phyloP scores from a whole-genome alignment of 2,329 filamentous ascomycete species.

The Curvularia verruculosa region DNA sequence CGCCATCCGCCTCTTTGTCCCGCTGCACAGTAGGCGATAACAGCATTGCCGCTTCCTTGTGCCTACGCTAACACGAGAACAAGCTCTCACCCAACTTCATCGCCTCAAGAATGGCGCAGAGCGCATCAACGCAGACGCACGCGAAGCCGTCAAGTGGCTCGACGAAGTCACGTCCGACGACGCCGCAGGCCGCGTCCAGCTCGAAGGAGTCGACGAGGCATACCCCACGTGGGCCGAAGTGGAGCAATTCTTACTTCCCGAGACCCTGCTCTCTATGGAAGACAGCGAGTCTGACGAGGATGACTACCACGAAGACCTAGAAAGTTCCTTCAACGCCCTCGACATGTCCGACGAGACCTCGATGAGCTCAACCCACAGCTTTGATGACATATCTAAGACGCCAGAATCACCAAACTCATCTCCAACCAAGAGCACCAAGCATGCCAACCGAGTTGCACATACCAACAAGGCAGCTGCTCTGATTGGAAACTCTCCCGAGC shows the following conservation, averaged over 20 bases:
- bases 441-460: conserved; percentile 30
- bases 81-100: conserved; percentile 56
- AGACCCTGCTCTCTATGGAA: conserved; percentile 57
- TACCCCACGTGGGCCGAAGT: conserved; percentile 58
- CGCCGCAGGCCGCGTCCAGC: conserved; percentile 46
- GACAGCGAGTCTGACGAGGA: conserved; percentile 49
- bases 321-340: conserved; percentile 46
- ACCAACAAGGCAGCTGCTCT: conserved; percentile 26
- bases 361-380: conserved; percentile 53
- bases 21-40: conserved; percentile 55
- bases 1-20: conserved; percentile 58
- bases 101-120: conserved; percentile 52
- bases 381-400: conserved; percentile 46
- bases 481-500: conserved; percentile 30
- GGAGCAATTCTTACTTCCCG: conserved; percentile 56
- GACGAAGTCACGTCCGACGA: conserved; percentile 57
- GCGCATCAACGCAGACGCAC: conserved; percentile 53
- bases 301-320: conserved; percentile 46
- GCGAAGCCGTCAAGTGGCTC: conserved; percentile 58
- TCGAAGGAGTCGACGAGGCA: conserved; percentile 57
- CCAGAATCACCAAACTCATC: conserved; percentile 51
- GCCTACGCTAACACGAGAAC: conserved; percentile 27
- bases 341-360: conserved; percentile 49
- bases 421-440: conserved; percentile 33
- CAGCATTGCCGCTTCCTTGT: conserved; percentile 2